These are phyloP conservation scores for Russula ochroleuca DNA, from an alignment of 768 basidiomycete genomes.

Conservation along the genomic window DNA sequence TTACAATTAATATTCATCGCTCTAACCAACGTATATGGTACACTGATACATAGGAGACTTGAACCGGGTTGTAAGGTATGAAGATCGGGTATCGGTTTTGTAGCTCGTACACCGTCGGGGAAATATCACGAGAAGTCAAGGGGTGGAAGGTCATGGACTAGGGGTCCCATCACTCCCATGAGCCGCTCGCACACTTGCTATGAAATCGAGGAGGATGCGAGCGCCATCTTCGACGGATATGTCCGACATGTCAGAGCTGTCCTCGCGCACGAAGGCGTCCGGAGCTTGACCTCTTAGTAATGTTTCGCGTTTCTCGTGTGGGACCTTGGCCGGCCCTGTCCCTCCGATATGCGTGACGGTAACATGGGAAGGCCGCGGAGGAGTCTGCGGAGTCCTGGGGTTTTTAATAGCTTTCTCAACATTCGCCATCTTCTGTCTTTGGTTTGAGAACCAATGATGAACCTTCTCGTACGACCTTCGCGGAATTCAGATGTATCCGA, in stretches of 20 bases:
- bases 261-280: constrained; percentile 5
- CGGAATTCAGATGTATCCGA: neutral
- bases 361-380: neutral
- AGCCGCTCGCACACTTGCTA: constrained; percentile 11
- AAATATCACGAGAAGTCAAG: neutral
- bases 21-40: constrained; percentile 19
- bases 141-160: constrained; percentile 3
- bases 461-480: constrained; percentile 22
- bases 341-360: neutral
- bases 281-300: neutral
- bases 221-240: constrained; percentile 22
- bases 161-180: neutral
- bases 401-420: constrained; percentile 13
- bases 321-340: neutral
- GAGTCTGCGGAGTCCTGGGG: neutral
- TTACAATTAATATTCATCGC: constrained; percentile 9
- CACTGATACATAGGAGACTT: constrained; percentile 6
- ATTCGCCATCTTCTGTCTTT: constrained; percentile 21
- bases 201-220: constrained; percentile 20
- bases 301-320: neutral
- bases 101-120: constrained; percentile 2
- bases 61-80: constrained; percentile 15
- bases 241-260: constrained; percentile 16
- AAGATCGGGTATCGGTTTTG: constrained; percentile 12
- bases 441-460: constrained; percentile 25